Evolutionary conservation across 495 filamentous ascomycete species (phyloP).

Genomic region (Beverwykella pulmonaria): DNA sequence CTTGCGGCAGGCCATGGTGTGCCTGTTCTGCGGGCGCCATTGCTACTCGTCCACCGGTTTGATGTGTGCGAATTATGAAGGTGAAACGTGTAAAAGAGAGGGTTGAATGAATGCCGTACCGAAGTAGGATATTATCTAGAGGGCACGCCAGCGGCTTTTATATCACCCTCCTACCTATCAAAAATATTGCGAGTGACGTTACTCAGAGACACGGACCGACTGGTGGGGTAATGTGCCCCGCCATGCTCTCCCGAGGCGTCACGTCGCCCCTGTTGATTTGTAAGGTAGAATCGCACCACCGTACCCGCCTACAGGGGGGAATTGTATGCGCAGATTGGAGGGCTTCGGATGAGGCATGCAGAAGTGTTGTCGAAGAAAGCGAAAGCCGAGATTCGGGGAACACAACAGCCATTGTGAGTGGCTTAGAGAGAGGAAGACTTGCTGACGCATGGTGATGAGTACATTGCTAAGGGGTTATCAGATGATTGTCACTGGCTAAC

Average conservation of each 20-base stretch:
- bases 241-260: background rate
- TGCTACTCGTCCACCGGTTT: background rate
- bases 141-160: background rate
- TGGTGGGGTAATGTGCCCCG: background rate
- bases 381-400: too few species aligned
- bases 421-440: too few species aligned
- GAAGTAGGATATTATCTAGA: too few species aligned
- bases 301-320: too few species aligned
- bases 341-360: background rate
- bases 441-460: conserved; percentile 7
- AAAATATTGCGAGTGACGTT: background rate
- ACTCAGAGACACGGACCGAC: background rate
- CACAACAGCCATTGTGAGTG: background rate
- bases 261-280: background rate
- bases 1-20: conserved; percentile 22
- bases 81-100: background rate
- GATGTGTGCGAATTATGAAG: background rate
- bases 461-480: background rate
- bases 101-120: too few species aligned
- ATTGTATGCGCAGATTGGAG: too few species aligned
- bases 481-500: background rate
- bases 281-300: conserved; percentile 1
- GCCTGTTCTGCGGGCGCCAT: conserved; percentile 11
- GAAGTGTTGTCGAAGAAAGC: background rate
- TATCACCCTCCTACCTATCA: background rate